A percentile compares a stretch with the other conserved stretches of the same genome.
These are phyloP conservation scores for Pseudopyricularia javanii DNA, from an alignment of 2,329 filamentous ascomycete species.

Conservation along the genomic window DNA sequence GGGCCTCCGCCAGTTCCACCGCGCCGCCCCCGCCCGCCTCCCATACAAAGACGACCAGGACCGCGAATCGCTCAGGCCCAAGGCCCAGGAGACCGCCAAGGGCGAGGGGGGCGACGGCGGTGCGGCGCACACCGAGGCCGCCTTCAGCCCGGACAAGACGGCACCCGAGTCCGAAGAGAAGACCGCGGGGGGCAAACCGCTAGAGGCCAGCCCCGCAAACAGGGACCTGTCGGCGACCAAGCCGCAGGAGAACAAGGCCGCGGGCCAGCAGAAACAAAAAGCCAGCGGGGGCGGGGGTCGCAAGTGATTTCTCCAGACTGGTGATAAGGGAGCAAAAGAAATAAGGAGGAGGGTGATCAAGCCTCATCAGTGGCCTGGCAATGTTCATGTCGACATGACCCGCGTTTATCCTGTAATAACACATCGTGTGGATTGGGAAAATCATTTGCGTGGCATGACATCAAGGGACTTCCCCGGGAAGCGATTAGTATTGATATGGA, in stretches of 20 bases:
- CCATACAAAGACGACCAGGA: constrained; percentile 42
- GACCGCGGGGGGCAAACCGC: constrained; percentile 21
- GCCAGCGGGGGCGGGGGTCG: constrained; percentile 14
- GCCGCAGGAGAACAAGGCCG: constrained; percentile 19
- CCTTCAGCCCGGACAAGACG: constrained; percentile 59
- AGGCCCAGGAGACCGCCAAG: constrained; percentile 54
- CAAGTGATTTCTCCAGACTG: neutral
- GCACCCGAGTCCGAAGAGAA: constrained; percentile 48
- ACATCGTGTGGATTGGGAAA: too few relatives aligned
- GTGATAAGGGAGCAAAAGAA: neutral
- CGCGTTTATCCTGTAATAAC: too few relatives aligned
- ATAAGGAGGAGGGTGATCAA: neutral
- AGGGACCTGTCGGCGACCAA: constrained; percentile 26
- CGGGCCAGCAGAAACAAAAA: constrained; percentile 19
- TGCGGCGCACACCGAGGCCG: constrained; percentile 42
- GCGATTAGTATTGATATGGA: too few relatives aligned
- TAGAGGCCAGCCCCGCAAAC: constrained; percentile 32
- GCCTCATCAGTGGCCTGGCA: neutral
- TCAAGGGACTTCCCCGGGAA: too few relatives aligned
- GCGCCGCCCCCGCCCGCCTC: constrained; percentile 11
- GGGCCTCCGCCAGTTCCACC: constrained; percentile 22
- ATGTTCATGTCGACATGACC: too few relatives aligned
- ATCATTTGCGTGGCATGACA: too few relatives aligned
- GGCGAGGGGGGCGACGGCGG: constrained; percentile 39
- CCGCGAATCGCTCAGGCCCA: constrained; percentile 51